phyloP scores from a whole-genome alignment of 352 stramenopile genomes.

The Phytophthora brassicae region DNA sequence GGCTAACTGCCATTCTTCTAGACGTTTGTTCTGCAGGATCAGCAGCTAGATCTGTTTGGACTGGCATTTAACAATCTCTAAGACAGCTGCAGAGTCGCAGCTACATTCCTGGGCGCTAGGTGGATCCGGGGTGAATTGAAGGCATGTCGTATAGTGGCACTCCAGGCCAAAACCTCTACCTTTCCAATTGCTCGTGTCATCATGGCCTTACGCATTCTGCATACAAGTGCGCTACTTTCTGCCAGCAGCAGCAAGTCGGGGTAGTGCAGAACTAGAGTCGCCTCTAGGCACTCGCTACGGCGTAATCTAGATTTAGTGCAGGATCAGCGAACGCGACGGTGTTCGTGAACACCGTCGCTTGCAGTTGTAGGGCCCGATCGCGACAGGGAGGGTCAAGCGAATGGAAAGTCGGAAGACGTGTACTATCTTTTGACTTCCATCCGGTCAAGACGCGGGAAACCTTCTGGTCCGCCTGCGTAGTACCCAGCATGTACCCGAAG shows the following conservation, averaged over 20 bases:
- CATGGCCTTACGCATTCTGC: slow-evolving; percentile 3
- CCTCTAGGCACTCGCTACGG: slow-evolving; percentile 10
- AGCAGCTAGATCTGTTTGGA: slow-evolving; percentile 7
- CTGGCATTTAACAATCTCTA: slow-evolving; percentile 1
- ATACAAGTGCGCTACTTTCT: neutral
- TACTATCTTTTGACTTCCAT: neutral
- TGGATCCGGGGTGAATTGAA: neutral
- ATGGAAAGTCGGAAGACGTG: neutral
- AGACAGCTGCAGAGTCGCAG: too few species aligned
- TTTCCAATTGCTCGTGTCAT: neutral
- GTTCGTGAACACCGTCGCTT: neutral
- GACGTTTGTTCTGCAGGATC: slow-evolving; percentile 13
- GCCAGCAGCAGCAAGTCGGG: slow-evolving; percentile 4
- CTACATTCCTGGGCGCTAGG: too few species aligned
- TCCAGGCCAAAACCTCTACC: neutral
- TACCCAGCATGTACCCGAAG: neutral
- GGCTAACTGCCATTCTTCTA: slow-evolving; percentile 13
- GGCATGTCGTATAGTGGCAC: neutral
- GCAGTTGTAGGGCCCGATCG: neutral
- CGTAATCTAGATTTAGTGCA: slow-evolving; percentile 1
- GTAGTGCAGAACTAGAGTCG: slow-evolving; percentile 15
- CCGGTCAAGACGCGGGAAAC: neutral
- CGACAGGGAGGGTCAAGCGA: neutral
- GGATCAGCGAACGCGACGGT: neutral
- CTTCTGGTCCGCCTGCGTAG: neutral